Evolutionary conservation across 306 rosid species (phyloP).

Genomic region (Arachis stenosperma): DNA sequence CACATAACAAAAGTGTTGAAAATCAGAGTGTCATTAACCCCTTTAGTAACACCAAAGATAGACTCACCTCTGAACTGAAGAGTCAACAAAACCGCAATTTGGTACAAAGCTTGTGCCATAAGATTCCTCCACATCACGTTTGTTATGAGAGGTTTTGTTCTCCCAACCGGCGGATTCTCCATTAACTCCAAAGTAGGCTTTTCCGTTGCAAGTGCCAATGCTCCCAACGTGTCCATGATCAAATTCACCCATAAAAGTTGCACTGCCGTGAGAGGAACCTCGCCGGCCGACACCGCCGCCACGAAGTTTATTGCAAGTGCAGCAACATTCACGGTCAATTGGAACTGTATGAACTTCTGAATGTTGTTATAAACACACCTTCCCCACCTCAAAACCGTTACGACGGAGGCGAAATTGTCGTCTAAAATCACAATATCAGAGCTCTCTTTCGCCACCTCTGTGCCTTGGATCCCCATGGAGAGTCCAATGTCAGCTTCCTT

Average conservation of each 20-base stretch:
- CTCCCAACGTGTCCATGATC: slow-evolving; percentile 49
- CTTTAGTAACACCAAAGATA: slow-evolving; percentile 39
- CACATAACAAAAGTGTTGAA: slow-evolving; percentile 48
- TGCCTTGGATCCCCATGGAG: slow-evolving; percentile 49
- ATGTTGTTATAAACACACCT: slow-evolving; percentile 48
- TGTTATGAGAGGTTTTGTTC: slow-evolving; percentile 42
- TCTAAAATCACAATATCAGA: slow-evolving; percentile 47
- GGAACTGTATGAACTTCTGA: slow-evolving; percentile 46
- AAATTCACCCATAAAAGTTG: slow-evolving; percentile 46
- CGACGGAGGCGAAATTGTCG: slow-evolving; percentile 41
- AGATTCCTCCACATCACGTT: slow-evolving; percentile 49
- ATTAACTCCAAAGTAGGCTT: slow-evolving; percentile 41
- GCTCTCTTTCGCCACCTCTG: slow-evolving; percentile 50
- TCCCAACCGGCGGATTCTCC: slow-evolving; percentile 42
- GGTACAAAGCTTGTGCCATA: slow-evolving; percentile 44
- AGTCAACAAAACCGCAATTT: slow-evolving; percentile 35
- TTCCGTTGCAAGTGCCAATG: slow-evolving; percentile 47
- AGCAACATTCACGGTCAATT: slow-evolving; percentile 44
- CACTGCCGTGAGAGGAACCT: slow-evolving; percentile 45
- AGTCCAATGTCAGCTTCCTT: slow-evolving; percentile 52
- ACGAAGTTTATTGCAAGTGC: slow-evolving; percentile 45
- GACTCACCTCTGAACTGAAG: slow-evolving; percentile 45
- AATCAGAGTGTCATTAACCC: slow-evolving; percentile 47
- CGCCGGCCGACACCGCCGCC: slow-evolving; percentile 45
- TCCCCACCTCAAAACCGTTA: slow-evolving; percentile 47